Percentiles rank a stretch among this genome's conserved stretches.
These are phyloP conservation scores for Cyberlindnera saturnus DNA, from an alignment of 805 yeast genomes.

Conservation along the genomic window DNA sequence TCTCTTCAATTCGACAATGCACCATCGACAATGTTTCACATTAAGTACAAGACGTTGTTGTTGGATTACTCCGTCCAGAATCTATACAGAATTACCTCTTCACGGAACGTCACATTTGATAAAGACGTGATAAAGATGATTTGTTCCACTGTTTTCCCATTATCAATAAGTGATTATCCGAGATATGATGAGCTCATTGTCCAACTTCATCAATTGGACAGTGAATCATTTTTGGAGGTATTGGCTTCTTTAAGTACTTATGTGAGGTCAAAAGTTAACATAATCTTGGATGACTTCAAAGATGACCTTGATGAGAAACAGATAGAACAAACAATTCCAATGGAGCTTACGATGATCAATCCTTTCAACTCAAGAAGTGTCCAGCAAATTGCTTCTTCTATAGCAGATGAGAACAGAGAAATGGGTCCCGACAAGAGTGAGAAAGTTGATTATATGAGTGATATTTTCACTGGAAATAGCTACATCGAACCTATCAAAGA, in stretches of 20 bases:
- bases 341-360: conserved; percentile 27
- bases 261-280: conserved; percentile 16
- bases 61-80: conserved; percentile 14
- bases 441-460: conserved; percentile 17
- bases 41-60: conserved; percentile 17
- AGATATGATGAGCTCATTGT: conserved; percentile 19
- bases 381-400: background rate
- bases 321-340: conserved; percentile 14
- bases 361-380: conserved; percentile 9
- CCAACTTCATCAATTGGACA: conserved; percentile 10
- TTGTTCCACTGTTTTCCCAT: conserved; percentile 17
- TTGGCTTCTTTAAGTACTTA: conserved; percentile 11
- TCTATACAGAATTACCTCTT: conserved; percentile 17
- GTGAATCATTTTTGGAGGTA: conserved; percentile 3
- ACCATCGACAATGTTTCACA: conserved; percentile 21
- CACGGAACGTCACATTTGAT: conserved; percentile 9
- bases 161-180: conserved; percentile 23
- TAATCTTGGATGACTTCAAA: conserved; percentile 22
- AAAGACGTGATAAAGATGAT: conserved; percentile 2
- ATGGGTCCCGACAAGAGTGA: conserved; percentile 11
- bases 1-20: conserved; percentile 19
- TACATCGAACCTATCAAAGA: conserved; percentile 5
- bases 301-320: conserved; percentile 10
- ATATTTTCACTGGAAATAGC: conserved; percentile 10
- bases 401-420: conserved; percentile 2